Evolutionary conservation across 345 rosid genomes (phyloP).

Genomic region (Stellera chamaejasme): DNA sequence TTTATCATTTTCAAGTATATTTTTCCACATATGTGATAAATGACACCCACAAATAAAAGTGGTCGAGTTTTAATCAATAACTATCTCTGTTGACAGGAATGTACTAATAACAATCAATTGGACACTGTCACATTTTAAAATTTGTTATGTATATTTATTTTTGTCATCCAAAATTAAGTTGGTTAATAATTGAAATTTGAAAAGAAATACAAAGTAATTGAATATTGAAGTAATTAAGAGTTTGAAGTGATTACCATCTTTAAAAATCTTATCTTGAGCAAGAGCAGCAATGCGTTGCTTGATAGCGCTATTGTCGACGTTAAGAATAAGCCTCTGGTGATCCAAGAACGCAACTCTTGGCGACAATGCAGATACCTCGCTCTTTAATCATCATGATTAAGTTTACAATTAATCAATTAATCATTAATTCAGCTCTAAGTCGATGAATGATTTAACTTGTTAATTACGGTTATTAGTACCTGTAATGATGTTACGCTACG

Average conservation of each 20-base stretch:
- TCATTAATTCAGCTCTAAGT: neutral
- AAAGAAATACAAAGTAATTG: neutral
- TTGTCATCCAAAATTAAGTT: too few relatives aligned
- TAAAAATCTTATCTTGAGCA: constrained; percentile 79
- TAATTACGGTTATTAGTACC: constrained; percentile 16
- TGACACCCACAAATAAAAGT: too few relatives aligned
- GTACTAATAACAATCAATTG: neutral
- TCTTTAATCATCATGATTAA: constrained; percentile 22
- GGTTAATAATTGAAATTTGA: too few relatives aligned
- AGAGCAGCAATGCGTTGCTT: constrained; percentile 77
- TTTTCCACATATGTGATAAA: too few relatives aligned
- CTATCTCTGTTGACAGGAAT: too few relatives aligned
- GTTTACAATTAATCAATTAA: constrained; percentile 1
- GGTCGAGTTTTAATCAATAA: neutral
- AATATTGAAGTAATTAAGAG: neutral
- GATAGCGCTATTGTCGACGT: constrained; percentile 57
- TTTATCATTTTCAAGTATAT: too few relatives aligned
- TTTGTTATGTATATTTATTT: too few relatives aligned
- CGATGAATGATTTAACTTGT: neutral
- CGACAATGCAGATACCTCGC: constrained; percentile 64
- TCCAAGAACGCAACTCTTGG: constrained; percentile 70
- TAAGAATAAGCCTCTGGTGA: constrained; percentile 59
- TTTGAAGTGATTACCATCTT: constrained; percentile 39
- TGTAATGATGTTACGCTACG: constrained; percentile 54
- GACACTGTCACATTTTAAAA: neutral